Evolutionary conservation across 345 rosid genomes (phyloP).

Genomic region (Camelina laxa): DNA sequence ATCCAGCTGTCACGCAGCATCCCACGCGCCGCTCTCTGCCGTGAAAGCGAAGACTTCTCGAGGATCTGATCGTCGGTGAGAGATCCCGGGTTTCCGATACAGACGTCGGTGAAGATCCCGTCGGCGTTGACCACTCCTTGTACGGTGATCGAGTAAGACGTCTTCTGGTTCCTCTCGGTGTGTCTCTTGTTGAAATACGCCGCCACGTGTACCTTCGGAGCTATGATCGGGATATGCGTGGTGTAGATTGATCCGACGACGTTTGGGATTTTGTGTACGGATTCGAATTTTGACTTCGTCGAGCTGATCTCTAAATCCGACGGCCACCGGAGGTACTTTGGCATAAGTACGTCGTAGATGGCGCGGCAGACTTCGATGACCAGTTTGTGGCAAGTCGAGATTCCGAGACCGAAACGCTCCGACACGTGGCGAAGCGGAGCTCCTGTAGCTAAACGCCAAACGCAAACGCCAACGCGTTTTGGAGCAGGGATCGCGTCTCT

Average conservation of each 20-base stretch:
- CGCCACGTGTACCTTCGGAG: conserved; percentile 73
- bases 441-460: conserved; percentile 86
- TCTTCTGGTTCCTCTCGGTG: conserved; percentile 83
- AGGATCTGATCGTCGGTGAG: conserved; percentile 76
- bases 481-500: conserved; percentile 92
- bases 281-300: conserved; percentile 55
- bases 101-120: conserved; percentile 76
- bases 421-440: conserved; percentile 85
- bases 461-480: conserved; percentile 86
- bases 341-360: conserved; percentile 68
- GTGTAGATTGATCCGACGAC: conserved; percentile 87
- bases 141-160: conserved; percentile 77
- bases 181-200: conserved; percentile 80
- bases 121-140: conserved; percentile 78
- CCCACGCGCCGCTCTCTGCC: conserved; percentile 64
- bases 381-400: conserved; percentile 87
- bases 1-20: conserved; percentile 64
- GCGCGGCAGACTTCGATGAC: conserved; percentile 84
- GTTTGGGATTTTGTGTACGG: conserved; percentile 58
- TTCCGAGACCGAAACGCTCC: conserved; percentile 80
- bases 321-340: conserved; percentile 74
- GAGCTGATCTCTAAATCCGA: conserved; percentile 48
- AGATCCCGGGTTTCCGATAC: conserved; percentile 90
- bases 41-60: conserved; percentile 65
- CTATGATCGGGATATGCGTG: conserved; percentile 78